Base-by-base conservation (phyloP, 1,139 yeast genomes). In the Saccharomyces hybrid region DNA sequence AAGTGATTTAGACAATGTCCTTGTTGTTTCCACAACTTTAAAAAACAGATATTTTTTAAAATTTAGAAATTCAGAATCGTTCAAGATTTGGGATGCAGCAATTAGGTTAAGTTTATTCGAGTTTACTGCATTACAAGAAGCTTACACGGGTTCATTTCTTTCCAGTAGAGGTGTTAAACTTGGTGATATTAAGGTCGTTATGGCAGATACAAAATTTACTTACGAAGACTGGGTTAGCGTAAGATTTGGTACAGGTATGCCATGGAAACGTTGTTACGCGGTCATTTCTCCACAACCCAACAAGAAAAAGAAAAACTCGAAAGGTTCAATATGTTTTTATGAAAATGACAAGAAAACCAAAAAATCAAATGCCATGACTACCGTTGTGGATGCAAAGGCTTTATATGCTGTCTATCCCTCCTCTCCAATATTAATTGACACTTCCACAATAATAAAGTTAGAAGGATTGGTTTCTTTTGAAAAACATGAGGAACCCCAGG, bases 171-270 rank as follows among this genome's bases (percentile, higher is more conserved):
- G 98, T 21, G 79, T 95, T 4, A 74, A 88, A 58, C 75, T 93
- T 59, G 85, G 91, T 53, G 98, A 95, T 67, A 90, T 93, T 57
- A 80, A 88, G 56, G 86, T 93, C 9, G 78, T 93, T 46, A 75
- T 93, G 58, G 85, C 95, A 1, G 96, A 88, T 63, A 86, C 95
- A 32, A 82, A 93, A 65, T 88, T 84, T 67, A 83, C 81, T 57
- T 95, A 89, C 67, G 97, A 89, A 70, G 97, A 90, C 66, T 91
- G 97, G 97, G 90, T 87, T 46, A 81, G 91, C 70, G 95, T 93
- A 27, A 78, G 98, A 61, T 91, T 91, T 70, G 98, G 98, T 14
- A 81, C 95, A 19, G 98, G 99, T 34, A 89, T 89, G 96, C 97
- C 97, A 1, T 93, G 97, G 97, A 87, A 86, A 67, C 79, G 96